Evolutionary conservation across 225 moss, liverwort and hornwort species (phyloP).

Genomic region (Lunularia cruciata): DNA sequence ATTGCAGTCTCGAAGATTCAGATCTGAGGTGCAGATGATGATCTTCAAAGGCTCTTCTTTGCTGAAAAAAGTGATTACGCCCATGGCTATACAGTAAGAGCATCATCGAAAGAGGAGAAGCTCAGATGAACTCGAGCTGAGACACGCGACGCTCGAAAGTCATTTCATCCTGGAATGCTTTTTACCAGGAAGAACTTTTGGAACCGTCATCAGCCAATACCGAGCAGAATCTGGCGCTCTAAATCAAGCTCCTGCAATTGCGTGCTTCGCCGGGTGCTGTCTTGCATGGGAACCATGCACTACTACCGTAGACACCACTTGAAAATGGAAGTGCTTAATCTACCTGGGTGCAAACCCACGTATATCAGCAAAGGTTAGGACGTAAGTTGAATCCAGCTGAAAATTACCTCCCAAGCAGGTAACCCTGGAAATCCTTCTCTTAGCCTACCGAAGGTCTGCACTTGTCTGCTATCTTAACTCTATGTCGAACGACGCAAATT

Average conservation of each 20-base stretch:
- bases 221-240: neutral
- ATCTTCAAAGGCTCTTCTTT: slow-evolving; percentile 70
- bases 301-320: no score
- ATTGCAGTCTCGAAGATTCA: slow-evolving; percentile 66
- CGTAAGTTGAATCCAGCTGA: no score
- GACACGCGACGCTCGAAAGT: neutral
- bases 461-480: no score
- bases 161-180: no score
- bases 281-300: neutral
- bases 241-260: neutral
- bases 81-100: slow-evolving; percentile 25
- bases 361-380: no score
- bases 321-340: no score
- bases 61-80: slow-evolving; percentile 66
- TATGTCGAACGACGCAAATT: no score
- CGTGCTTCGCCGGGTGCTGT: neutral
- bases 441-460: no score
- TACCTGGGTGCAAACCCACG: no score
- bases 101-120: neutral
- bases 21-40: slow-evolving; percentile 73
- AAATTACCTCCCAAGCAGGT: no score
- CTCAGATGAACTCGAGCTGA: neutral
- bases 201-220: neutral
- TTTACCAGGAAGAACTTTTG: neutral
- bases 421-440: no score